A percentile compares a stretch with the other conserved stretches of the same genome.
Conservation (phyloP, 257 asterid genomes). For the Lycium barbarum region DNA sequence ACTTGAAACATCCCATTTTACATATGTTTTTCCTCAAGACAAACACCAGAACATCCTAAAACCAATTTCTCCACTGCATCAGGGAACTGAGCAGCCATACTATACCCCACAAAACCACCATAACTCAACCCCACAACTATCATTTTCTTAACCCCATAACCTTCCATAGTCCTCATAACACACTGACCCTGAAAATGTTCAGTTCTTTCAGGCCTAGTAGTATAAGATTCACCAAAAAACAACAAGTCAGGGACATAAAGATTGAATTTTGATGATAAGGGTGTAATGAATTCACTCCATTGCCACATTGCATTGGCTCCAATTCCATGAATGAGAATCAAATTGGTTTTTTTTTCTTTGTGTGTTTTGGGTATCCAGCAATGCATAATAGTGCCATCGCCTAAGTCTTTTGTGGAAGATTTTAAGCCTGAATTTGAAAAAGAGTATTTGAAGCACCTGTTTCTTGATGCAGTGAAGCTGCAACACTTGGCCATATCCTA, state of each 20-base stretch:
- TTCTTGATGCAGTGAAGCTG: no score
- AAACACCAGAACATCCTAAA: conserved; percentile 75
- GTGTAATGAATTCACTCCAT: conserved; percentile 73
- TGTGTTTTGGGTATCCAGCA: conserved; percentile 75
- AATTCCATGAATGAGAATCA: conserved; percentile 75
- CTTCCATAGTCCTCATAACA: conserved; percentile 67
- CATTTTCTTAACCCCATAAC: conserved; percentile 60
- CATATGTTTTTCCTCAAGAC: conserved; percentile 82
- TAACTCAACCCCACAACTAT: conserved; percentile 75
- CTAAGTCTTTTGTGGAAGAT: conserved; percentile 63
- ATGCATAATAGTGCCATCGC: conserved; percentile 71
- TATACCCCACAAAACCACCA: conserved; percentile 87
- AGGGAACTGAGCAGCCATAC: conserved; percentile 76
- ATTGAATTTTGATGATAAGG: conserved; percentile 72
- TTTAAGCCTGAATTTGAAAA: conserved; percentile 72
- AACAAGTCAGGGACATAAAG: conserved; percentile 77
- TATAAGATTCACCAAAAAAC: conserved; percentile 76
- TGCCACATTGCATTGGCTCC: conserved; percentile 99
- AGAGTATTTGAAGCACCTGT: conserved; percentile 60
- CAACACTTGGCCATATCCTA: not conserved
- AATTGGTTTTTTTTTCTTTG: conserved; percentile 52
- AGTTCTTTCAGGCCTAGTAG: conserved; percentile 61
- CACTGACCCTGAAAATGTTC: conserved; percentile 78
- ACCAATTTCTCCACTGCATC: conserved; percentile 72
- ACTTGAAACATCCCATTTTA: conserved; percentile 74